Conservation (phyloP, 768 basidiomycete species). For the Strobilomyces echinocephalus region DNA sequence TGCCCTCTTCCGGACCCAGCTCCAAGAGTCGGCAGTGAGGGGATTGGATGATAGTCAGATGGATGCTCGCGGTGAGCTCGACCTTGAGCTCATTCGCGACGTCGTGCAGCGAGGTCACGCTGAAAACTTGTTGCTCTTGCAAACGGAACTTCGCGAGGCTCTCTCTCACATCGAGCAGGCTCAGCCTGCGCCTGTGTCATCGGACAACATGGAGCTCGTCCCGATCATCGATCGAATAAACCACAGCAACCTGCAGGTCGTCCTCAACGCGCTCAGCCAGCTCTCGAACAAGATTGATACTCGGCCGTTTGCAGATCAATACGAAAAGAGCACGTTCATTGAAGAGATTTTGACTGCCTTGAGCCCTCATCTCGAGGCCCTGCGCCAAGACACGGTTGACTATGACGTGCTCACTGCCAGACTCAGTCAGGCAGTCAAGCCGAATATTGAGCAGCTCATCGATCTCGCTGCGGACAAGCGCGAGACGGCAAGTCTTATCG, state of each 20-base stretch:
- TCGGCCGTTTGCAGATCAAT: conserved; percentile 36
- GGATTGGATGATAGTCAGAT: conserved; percentile 57
- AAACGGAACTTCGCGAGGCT: conserved; percentile 54
- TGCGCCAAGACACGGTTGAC: conserved; percentile 66
- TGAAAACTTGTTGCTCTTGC: conserved; percentile 53
- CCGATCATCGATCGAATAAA: conserved; percentile 56
- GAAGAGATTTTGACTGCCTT: conserved; percentile 56
- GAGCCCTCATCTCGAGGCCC: conserved; percentile 53
- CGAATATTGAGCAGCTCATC: conserved; percentile 83
- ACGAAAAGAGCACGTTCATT: conserved; percentile 54
- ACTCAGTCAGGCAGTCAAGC: conserved; percentile 81
- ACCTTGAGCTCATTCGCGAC: conserved; percentile 71
- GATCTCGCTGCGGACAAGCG: conserved; percentile 86
- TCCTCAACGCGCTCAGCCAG: conserved; percentile 56
- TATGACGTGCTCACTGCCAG: conserved; percentile 72
- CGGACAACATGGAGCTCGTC: conserved; percentile 31
- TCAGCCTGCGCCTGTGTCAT: conserved; percentile 8
- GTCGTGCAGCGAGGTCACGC: conserved; percentile 64
- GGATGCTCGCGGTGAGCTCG: conserved; percentile 73
- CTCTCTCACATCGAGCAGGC: conserved; percentile 39
- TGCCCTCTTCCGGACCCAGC: conserved; percentile 60
- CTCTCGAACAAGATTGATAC: conserved; percentile 33
- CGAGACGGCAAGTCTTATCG: conserved; percentile 79
- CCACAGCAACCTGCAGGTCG: conserved; percentile 51
- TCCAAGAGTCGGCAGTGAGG: conserved; percentile 57